A percentile compares a stretch with the other conserved stretches of the same genome.
phyloP scores from a whole-genome alignment of 2,329 filamentous ascomycete genomes.

The Aspergillus hiratsukae region DNA sequence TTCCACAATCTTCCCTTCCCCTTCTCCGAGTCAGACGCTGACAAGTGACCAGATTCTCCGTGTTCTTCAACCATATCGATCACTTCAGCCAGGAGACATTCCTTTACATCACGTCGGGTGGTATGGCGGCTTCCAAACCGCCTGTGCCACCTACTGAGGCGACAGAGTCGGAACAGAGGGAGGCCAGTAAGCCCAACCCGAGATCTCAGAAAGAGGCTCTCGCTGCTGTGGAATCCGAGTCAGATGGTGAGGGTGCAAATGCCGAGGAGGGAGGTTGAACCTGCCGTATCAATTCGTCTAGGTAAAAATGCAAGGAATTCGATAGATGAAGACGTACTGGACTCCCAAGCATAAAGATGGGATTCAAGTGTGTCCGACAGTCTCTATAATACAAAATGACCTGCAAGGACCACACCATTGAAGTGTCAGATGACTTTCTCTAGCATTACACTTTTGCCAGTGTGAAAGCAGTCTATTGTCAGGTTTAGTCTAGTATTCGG shows the following conservation, averaged over 20 bases:
- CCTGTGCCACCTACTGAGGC: slow-evolving; percentile 15
- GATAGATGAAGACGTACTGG: neutral
- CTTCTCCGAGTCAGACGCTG: slow-evolving; percentile 3
- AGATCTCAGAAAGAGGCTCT: slow-evolving; percentile 28
- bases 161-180: slow-evolving; percentile 3
- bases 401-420: neutral
- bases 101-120: slow-evolving; percentile 68
- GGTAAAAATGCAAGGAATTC: neutral
- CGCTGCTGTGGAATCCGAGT: slow-evolving; percentile 29
- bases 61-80: slow-evolving; percentile 76
- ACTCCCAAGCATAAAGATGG: neutral
- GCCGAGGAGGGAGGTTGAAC: slow-evolving; percentile 19
- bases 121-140: slow-evolving; percentile 56
- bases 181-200: slow-evolving; percentile 6
- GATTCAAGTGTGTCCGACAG: neutral
- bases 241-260: slow-evolving; percentile 24
- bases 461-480: neutral
- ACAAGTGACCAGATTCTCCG: slow-evolving; percentile 56
- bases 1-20: neutral
- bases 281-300: neutral
- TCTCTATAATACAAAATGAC: neutral
- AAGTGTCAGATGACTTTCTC: neutral
- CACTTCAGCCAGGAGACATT: slow-evolving; percentile 68
- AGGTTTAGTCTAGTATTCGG: neutral
- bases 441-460: neutral